phyloP scores from a whole-genome alignment of 2,329 filamentous ascomycete genomes.

The Chaetomium olivaceum region DNA sequence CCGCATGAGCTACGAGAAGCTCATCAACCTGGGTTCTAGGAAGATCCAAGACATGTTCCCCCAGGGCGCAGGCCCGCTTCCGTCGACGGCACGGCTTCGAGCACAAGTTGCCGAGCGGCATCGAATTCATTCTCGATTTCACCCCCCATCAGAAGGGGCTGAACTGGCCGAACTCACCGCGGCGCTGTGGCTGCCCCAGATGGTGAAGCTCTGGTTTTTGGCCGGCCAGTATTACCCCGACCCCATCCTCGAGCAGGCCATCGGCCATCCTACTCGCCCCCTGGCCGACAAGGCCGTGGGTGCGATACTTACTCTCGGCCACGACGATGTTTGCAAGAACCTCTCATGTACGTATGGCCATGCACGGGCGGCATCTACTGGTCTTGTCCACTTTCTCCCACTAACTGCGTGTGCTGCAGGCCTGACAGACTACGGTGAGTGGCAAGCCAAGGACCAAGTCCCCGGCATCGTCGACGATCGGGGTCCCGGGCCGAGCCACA shows the following conservation, averaged over 20 bases:
- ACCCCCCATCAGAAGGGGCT: slow-evolving; percentile 64
- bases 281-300: slow-evolving; percentile 39
- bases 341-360: slow-evolving; percentile 30
- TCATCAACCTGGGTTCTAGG: slow-evolving; percentile 49
- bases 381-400: slow-evolving; percentile 16
- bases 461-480: slow-evolving; percentile 23
- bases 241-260: slow-evolving; percentile 7
- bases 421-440: slow-evolving; percentile 23
- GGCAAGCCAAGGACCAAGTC: slow-evolving; percentile 22
- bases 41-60: slow-evolving; percentile 51
- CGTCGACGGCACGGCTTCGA: slow-evolving; percentile 42
- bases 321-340: slow-evolving; percentile 44
- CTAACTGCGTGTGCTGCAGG: slow-evolving; percentile 15
- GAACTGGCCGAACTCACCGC: slow-evolving; percentile 48
- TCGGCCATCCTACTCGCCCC: slow-evolving; percentile 38
- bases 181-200: slow-evolving; percentile 47
- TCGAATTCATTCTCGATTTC: slow-evolving; percentile 63
- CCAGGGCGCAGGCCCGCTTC: slow-evolving; percentile 44
- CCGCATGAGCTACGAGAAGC: slow-evolving; percentile 48
- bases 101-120: slow-evolving; percentile 41
- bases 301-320: slow-evolving; percentile 45
- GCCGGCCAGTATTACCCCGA: slow-evolving; percentile 31
- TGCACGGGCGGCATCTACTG: not conserved
- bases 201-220: slow-evolving; percentile 51
- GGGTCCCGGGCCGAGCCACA: not conserved